Evolutionary conservation across 1,139 yeast species (phyloP).

Genomic region (Hyphopichia buzzinii): DNA sequence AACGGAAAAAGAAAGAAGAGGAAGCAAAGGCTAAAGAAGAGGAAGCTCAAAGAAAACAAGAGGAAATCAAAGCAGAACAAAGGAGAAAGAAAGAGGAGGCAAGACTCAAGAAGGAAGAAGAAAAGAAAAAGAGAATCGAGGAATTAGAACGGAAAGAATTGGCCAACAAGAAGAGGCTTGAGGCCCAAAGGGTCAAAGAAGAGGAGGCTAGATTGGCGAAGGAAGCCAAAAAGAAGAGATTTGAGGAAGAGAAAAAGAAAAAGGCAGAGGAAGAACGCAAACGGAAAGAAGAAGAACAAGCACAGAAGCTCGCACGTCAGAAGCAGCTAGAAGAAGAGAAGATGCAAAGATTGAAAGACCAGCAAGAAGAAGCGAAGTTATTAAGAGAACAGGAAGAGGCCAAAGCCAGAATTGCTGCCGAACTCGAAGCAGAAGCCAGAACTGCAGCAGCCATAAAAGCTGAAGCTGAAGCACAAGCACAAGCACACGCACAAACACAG

Average conservation of each 20-base stretch:
- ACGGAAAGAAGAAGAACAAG: slow-evolving; percentile 40
- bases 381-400: slow-evolving; percentile 25
- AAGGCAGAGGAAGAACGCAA: slow-evolving; percentile 47
- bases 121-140: slow-evolving; percentile 44
- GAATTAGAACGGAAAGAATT: slow-evolving; percentile 45
- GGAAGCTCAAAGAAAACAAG: slow-evolving; percentile 32
- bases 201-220: slow-evolving; percentile 40
- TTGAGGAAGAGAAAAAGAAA: slow-evolving; percentile 38
- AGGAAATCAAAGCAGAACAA: slow-evolving; percentile 43
- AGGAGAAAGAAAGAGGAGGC: slow-evolving; percentile 49
- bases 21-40: slow-evolving; percentile 43
- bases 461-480: slow-evolving; percentile 3
- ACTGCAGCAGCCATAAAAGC: slow-evolving; percentile 1
- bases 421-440: slow-evolving; percentile 17
- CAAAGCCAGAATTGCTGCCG: slow-evolving; percentile 28
- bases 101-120: slow-evolving; percentile 51
- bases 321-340: slow-evolving; percentile 36
- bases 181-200: slow-evolving; percentile 52
- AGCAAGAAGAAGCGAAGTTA: slow-evolving; percentile 32
- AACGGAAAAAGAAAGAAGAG: slow-evolving; percentile 57
- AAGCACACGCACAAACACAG: slow-evolving; percentile 7
- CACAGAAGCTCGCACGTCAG: slow-evolving; percentile 22
- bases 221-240: slow-evolving; percentile 48
- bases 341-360: slow-evolving; percentile 8
- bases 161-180: slow-evolving; percentile 38